A percentile compares a stretch with the other conserved stretches of the same genome.
Evolutionary conservation across 306 rosid genomes (phyloP).

Genomic region (Gastrolobium villosum): DNA sequence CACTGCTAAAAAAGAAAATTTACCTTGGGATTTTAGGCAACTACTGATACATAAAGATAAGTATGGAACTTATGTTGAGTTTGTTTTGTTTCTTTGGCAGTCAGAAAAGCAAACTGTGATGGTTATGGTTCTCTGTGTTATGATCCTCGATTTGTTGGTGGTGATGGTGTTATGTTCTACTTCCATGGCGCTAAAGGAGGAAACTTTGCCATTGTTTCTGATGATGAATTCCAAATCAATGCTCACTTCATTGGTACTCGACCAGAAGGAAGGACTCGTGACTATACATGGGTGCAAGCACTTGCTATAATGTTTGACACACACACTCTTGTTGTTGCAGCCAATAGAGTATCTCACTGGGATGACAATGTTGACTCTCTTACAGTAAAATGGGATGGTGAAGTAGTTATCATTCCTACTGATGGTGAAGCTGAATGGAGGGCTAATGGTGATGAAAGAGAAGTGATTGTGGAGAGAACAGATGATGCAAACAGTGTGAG

Average conservation of each 20-base stretch:
- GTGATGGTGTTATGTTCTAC: constrained; percentile 89
- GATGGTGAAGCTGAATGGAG: constrained; percentile 77
- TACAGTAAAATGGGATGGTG: constrained; percentile 70
- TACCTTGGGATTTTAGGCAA: too few species aligned
- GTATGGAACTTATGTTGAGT: neutral
- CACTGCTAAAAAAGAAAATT: too few species aligned
- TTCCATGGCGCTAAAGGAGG: constrained; percentile 84
- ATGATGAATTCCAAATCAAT: constrained; percentile 71
- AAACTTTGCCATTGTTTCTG: constrained; percentile 75
- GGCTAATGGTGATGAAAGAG: constrained; percentile 54
- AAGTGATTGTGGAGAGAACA: constrained; percentile 76
- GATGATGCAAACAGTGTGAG: constrained; percentile 68
- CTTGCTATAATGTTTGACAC: constrained; percentile 69
- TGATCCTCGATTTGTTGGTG: constrained; percentile 87
- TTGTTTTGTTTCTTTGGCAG: constrained; percentile 52
- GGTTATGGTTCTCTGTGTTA: constrained; percentile 85
- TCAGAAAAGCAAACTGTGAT: constrained; percentile 71
- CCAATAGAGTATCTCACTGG: constrained; percentile 74
- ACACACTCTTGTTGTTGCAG: constrained; percentile 76
- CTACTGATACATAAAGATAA: too few species aligned
- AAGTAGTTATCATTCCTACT: constrained; percentile 51
- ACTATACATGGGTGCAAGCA: constrained; percentile 90
- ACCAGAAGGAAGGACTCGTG: constrained; percentile 81
- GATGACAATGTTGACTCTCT: constrained; percentile 67
- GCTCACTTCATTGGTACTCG: constrained; percentile 82